phyloP scores from a whole-genome alignment of 345 rosid species.

The Populus ilicifolia region DNA sequence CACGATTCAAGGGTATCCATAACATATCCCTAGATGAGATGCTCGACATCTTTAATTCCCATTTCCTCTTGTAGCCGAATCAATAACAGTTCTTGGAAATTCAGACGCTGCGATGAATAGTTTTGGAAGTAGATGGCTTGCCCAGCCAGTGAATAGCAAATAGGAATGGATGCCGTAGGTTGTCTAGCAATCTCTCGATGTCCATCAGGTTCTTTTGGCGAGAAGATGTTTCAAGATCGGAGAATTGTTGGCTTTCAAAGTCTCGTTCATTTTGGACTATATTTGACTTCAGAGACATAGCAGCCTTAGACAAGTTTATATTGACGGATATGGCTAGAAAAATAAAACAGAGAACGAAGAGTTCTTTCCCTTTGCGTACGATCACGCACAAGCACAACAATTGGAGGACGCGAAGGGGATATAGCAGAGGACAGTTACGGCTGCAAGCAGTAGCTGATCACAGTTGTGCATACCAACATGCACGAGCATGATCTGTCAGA shows the following conservation, averaged over 20 bases:
- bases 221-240: background rate
- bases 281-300: background rate
- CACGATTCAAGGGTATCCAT: too few species aligned
- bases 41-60: background rate
- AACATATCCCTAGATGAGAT: too few species aligned
- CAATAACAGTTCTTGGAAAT: too few species aligned
- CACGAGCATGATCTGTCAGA: background rate
- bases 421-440: background rate
- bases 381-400: too few species aligned
- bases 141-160: background rate
- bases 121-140: background rate
- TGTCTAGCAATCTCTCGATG: too few species aligned
- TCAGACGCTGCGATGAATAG: background rate
- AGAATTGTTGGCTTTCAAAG: background rate
- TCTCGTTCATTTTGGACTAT: background rate
- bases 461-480: background rate
- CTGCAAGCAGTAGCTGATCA: background rate
- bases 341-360: background rate
- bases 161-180: background rate
- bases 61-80: too few species aligned
- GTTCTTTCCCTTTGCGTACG: background rate
- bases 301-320: background rate
- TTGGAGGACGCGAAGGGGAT: background rate
- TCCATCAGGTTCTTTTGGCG: background rate
- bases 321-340: background rate